Base-by-base conservation (phyloP, 108 stramenopile species). In the Skeletonema grethae region DNA sequence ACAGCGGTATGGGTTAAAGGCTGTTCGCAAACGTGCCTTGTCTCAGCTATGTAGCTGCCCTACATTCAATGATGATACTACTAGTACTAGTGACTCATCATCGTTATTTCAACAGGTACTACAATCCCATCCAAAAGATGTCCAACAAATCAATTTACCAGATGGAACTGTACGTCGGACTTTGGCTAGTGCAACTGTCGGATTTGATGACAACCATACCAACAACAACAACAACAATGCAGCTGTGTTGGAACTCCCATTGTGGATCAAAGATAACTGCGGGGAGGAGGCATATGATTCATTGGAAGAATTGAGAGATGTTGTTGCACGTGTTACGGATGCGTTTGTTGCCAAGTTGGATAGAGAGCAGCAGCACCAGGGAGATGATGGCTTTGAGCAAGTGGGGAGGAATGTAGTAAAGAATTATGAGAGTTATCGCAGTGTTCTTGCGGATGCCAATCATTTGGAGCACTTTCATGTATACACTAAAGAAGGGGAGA, bases 401-500 rank as follows among this genome's bases (percentile, higher is more conserved):
- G 25, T 28, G 25, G 25, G 50, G 24, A 30, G 75, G 22, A 50
- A 43, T 16, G 65, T 39, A 62, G 25, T 32, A 56, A 36, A 22
- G 67, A 22, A 31, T 16, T 75, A 79, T 61, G 31, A 57, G 9
- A 82, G 25, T 38, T 67, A 45, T 73, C 75, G 70, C 10, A 45
- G 46, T 35, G 76, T 91, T 79, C 72, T 87, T 12, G 9, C 66
- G 18, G 66, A 76, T 28, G 70, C 86, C 0, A 79, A 79, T 50
- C 82, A 88, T 59, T 65, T 90, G 34, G 88, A 88, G 61, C 87
- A 87, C 46, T 84, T 86, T 75, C 89, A 89, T 75, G 67, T 81
- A 4, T 87, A 90, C 31, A 63, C 77, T 70, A 84, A 86, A 64
- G 12, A n/a, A 43, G 30, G 16, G 24, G 24, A 12, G 41, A 68